A percentile compares a stretch with the other conserved stretches of the same genome.
These are phyloP conservation scores for Trichoderma atrobrunneum DNA, from an alignment of 2,329 filamentous ascomycete genomes.

Conservation along the genomic window DNA sequence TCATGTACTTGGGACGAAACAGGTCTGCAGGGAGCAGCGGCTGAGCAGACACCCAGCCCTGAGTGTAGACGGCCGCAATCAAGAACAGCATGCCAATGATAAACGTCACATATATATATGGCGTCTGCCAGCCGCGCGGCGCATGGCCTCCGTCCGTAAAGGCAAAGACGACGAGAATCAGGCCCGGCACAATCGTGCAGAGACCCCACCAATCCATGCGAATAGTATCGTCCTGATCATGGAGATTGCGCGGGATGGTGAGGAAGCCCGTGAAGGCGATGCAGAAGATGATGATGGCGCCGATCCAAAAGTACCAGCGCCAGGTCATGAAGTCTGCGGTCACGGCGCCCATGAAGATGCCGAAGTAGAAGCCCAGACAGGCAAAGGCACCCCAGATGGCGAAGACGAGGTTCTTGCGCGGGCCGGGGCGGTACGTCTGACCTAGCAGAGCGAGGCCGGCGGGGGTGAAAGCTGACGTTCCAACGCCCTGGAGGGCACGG, in stretches of 20 bases:
- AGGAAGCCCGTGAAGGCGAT: conserved; percentile 44
- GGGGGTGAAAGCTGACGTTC: conserved; percentile 65
- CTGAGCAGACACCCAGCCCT: conserved; percentile 65
- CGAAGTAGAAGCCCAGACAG: conserved; percentile 58
- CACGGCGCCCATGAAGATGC: conserved; percentile 66
- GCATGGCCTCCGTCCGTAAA: conserved; percentile 72
- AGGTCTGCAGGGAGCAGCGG: conserved; percentile 69
- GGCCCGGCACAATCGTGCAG: conserved; percentile 58
- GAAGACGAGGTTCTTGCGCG: conserved; percentile 67
- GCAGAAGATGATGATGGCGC: conserved; percentile 44
- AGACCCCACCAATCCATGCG: conserved; percentile 69
- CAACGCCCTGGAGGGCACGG: conserved; percentile 71
- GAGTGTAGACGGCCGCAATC: conserved; percentile 61
- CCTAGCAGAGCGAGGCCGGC: conserved; percentile 70
- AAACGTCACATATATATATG: conserved; percentile 67
- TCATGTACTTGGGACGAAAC: conserved; percentile 69
- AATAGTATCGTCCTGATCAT: conserved; percentile 26
- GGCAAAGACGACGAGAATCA: conserved; percentile 70
- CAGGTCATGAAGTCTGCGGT: conserved; percentile 59
- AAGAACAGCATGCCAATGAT: conserved; percentile 61
- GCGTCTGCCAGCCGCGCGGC: conserved; percentile 66
- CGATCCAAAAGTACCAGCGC: conserved; percentile 71
- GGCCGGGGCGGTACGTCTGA: conserved; percentile 66
- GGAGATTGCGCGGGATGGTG: conserved; percentile 38
- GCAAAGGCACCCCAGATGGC: conserved; percentile 59